A percentile compares a stretch with the other conserved stretches of the same genome.
Conservation (phyloP, 208 protist genomes). For the Wallacemonas sp. region DNA sequence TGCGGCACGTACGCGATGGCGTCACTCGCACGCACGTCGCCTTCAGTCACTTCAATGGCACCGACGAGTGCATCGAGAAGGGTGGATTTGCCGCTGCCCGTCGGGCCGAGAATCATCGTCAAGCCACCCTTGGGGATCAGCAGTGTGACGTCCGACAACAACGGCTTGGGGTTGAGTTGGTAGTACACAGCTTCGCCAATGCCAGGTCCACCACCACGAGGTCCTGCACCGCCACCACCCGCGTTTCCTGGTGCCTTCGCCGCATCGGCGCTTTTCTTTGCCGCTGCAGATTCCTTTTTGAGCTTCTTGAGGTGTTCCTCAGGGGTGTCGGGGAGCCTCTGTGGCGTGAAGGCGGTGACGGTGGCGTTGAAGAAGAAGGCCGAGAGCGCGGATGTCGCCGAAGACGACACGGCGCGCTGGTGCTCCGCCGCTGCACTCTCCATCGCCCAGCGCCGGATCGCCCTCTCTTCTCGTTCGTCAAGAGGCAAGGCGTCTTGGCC, state of each 20-base stretch:
- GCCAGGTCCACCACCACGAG: neutral
- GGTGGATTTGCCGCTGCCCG: slow-evolving; percentile 79
- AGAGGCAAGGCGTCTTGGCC: neutral
- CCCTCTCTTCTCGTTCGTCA: neutral
- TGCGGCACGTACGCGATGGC: slow-evolving; percentile 88
- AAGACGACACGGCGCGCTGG: neutral
- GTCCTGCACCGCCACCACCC: neutral
- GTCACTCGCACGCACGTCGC: slow-evolving; percentile 21
- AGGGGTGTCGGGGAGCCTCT: slow-evolving; percentile 42
- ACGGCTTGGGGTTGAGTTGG: slow-evolving; percentile 12
- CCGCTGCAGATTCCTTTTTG: neutral
- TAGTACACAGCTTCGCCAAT: slow-evolving; percentile 5
- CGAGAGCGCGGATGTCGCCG: slow-evolving; percentile 10
- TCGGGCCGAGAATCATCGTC: slow-evolving; percentile 66
- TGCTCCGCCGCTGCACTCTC: neutral
- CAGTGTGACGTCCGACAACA: slow-evolving; percentile 30
- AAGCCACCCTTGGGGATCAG: slow-evolving; percentile 20
- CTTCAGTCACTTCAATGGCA: slow-evolving; percentile 32
- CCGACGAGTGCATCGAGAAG: slow-evolving; percentile 53
- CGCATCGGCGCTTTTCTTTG: neutral
- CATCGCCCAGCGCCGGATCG: neutral
- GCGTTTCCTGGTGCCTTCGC: neutral
- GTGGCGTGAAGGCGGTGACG: slow-evolving; percentile 50
- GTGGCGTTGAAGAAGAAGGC: slow-evolving; percentile 44
- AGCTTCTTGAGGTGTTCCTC: neutral